Evolutionary conservation across 768 basidiomycete genomes (phyloP), one percentile per base, ranked within the genome.

Genomic region (Myochromella boudieri): DNA sequence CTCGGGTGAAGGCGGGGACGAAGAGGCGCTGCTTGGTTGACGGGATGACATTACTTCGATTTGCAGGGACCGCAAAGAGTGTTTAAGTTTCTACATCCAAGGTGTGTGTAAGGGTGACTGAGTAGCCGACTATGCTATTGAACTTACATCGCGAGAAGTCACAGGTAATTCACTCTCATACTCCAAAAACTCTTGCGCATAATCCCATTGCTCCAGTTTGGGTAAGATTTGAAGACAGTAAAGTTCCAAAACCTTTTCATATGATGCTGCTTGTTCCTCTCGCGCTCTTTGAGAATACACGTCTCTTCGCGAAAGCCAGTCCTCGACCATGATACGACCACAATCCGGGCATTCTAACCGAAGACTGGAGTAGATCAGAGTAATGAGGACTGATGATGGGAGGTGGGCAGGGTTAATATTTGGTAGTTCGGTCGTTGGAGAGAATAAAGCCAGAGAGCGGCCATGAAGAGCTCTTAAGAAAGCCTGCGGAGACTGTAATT

Each of bases 181-280:
- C 31, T 77, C 70, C 48, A 93, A 59, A 59, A 91, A 91, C 53
- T 89, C 87, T 42, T 69, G 74, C 12, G 84, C 87, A 56, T 90
- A 89, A 15, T 84, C 82, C 90, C 90, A 92, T 57, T 89, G 83
- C 38, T 78, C 80, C 21, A 92, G 61, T 37, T 79, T 78, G 0
- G 90, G 86, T 27, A 93, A 65, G 27, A 92, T 67, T 48, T 84
- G 81, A 12, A 91, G 68, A 55, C 81, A 83, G 64, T 92, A 93
- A 9, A 89, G 62, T 53, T 91, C 88, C 37, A 92, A 59, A 7
- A 90, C 76, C 59, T 86, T 88, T 44, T 79, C 79, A 55, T 92
- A 91, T 14, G 78, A 83, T 37, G 80, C 79, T 10, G 63, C 71
- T 3, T 71, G 68, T 0, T 69, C 37, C 36, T 60, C 61, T 7